Base-by-base conservation (phyloP, 352 stramenopile species). In the Phytophthora sojae region DNA sequence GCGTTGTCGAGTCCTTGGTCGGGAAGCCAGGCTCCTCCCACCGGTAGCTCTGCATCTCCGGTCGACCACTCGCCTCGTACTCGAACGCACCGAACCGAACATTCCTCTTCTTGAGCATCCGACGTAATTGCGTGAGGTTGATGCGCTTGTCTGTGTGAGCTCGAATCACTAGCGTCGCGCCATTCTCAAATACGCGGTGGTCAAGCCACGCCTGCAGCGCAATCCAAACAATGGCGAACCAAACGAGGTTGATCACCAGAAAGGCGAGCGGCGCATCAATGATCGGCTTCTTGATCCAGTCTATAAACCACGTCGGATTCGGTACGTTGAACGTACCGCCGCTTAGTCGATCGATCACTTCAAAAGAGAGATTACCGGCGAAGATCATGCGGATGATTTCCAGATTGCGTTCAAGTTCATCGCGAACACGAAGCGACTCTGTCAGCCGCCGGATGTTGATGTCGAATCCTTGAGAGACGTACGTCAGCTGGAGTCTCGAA, bases 291-390 rank as follows among this genome's bases (percentile, higher is more conserved):
- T 91, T 89, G 54, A 95, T 83, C 75, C 79, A 94, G 52, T 89
- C 71, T 30, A 93, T 51, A 53, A 97, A 89, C 93, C 91, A 98
- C 32, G 74, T 70, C 26, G 93, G 82, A 68, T 96, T 97, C 0
- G 95, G 75, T 14, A 99, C 85, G 53, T 96, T 94, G 83, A 97
- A 99, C 4, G 79, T 83, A 6, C 91, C 82, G 7, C 96, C 97
- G 26, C 94, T 99, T 29, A 99, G 77, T 47, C 96, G 87, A 78
- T 99, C 97, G 9, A 99, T 73, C 47, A 99, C 66, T 54, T 98
- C 94, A 73, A 99, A 99, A 9, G 96, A 93, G 6, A 99, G 75
- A 37, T 94, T 93, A 2, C 94, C 97, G 5, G 91, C 89, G 49
- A 99, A 97, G 58, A 99, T 90, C 30, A 97, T 68, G 61, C 98